Base-by-base conservation (phyloP, 495 filamentous ascomycete genomes). In the Polyplosphaeria fusca region DNA sequence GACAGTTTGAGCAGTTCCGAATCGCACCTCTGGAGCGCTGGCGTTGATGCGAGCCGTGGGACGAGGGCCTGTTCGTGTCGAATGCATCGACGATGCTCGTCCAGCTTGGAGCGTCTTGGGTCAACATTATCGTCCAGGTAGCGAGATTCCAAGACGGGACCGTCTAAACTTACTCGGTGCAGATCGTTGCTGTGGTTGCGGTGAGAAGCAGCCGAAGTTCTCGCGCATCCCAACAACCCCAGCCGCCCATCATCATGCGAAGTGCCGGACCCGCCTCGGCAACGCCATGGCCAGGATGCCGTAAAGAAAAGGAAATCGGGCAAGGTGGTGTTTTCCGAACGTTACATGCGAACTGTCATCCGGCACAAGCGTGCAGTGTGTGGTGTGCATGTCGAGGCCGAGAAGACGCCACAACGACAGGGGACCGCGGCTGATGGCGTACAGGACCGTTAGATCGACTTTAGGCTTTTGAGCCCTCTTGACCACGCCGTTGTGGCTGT, bases 281-380 rank as follows among this genome's bases (percentile, higher is more conserved):
- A 45, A 35, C 30, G 30, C 7, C 30, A 35, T 14, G 7, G 14
- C 30, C 30, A 35, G 30, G 30, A 35, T 35, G 7, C 30, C 14
- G 30, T 35, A 35, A 35, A 7, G 30, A 35, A 35, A 35, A 35
- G 30, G 14, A 7, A 35, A 35, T 7, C 7, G 14, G 30, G 30
- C n/a, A n/a, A n/a, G n/a, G n/a, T n/a, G n/a, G n/a, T n/a, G n/a
- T 14, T 35, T 22, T 20, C n/a, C 2, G 14, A 45, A 16, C 42
- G 42, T 45, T 45, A 22, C 42, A 24, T 19, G 18, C 22, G 42
- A 24, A 22, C 13, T 45, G 42, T 45, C 42, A 45, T 16, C 42
- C 19, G 42, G 24, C 42, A 20, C 24, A 22, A 35, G 30, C 30
- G 30, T 7, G 30, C 7, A 35, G 14, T 7, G 30, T 14, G 7